A percentile compares a stretch with the other conserved stretches of the same genome.
phyloP scores from a whole-genome alignment of 768 basidiomycete species.

The Pleurotus giganteus region DNA sequence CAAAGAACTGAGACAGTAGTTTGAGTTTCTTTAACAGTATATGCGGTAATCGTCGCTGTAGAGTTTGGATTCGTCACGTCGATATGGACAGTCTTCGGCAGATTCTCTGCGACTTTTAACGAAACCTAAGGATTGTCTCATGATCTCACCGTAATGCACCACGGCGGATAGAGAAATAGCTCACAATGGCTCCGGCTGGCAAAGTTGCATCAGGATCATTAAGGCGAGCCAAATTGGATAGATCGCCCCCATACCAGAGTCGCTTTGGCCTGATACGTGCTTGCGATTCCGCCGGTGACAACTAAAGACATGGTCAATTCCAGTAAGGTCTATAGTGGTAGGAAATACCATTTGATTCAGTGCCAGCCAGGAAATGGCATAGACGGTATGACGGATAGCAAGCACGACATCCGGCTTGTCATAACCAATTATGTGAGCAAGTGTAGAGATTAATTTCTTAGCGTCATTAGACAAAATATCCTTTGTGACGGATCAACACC shows the following conservation, averaged over 20 bases:
- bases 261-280: conserved; percentile 62
- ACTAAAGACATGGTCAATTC: conserved; percentile 35
- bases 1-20: conserved; percentile 76
- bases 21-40: conserved; percentile 66
- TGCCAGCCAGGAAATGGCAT: conserved; percentile 85
- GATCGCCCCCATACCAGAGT: conserved; percentile 71
- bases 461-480: background rate
- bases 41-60: conserved; percentile 50
- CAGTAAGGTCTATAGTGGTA: background rate
- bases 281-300: conserved; percentile 56
- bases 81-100: conserved; percentile 63
- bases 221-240: conserved; percentile 62
- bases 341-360: conserved; percentile 72
- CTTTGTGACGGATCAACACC: background rate
- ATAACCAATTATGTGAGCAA: conserved; percentile 29
- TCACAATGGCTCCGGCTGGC: conserved; percentile 60
- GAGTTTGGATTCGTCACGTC: conserved; percentile 42
- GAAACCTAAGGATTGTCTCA: conserved; percentile 36
- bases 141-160: background rate
- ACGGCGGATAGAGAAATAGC: background rate
- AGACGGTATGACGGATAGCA: conserved; percentile 69
- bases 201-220: conserved; percentile 60
- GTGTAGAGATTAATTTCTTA: background rate
- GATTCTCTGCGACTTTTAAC: conserved; percentile 46
- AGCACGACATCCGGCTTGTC: conserved; percentile 61